phyloP scores from a whole-genome alignment of 225 moss, liverwort and hornwort species.

The Climacium dendroides region DNA sequence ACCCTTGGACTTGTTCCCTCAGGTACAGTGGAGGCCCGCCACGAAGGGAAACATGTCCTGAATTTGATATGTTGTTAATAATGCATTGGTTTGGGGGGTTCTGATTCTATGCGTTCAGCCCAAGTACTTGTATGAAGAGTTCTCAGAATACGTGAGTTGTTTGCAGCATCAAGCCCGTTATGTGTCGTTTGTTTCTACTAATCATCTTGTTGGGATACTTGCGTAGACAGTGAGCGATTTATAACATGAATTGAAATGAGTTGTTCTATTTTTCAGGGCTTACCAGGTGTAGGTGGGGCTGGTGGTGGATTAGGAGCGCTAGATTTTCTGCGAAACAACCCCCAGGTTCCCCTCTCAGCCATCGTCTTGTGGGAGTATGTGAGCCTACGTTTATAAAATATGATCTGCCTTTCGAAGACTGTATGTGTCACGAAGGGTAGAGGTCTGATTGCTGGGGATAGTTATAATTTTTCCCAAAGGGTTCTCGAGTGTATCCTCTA shows the following conservation, averaged over 20 bases:
- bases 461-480: no score
- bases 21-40: constrained; percentile 25
- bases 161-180: neutral
- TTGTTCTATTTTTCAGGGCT: constrained; percentile 27
- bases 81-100: neutral
- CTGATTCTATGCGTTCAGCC: neutral
- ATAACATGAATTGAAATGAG: neutral
- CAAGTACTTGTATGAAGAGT: neutral
- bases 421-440: neutral
- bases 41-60: neutral
- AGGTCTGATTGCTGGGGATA: neutral
- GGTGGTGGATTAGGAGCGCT: constrained; percentile 71
- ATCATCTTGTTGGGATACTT: neutral
- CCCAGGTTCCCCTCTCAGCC: constrained; percentile 34
- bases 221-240: neutral
- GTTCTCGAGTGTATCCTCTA: neutral
- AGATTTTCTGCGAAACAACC: constrained; percentile 81
- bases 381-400: neutral
- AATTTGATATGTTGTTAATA: neutral
- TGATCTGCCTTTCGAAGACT: neutral
- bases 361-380: neutral
- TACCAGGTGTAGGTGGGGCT: constrained; percentile 61
- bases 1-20: constrained; percentile 86
- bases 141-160: neutral
- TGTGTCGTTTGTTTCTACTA: neutral